These are phyloP conservation scores for Suhomyces xylopsoci DNA, from an alignment of 805 yeast genomes.

Conservation along the genomic window DNA sequence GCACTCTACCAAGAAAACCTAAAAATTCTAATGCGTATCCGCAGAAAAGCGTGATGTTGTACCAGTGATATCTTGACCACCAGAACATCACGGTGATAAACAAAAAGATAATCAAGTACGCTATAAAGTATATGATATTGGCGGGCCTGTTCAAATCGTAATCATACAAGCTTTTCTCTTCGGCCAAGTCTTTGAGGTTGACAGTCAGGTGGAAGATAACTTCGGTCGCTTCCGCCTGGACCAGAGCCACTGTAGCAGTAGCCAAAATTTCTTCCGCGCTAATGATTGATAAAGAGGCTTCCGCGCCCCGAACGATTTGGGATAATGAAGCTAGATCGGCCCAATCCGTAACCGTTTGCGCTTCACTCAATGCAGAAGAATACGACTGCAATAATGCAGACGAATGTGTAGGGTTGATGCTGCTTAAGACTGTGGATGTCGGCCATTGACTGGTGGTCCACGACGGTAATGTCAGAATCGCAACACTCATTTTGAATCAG, in stretches of 20 bases:
- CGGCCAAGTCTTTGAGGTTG: conserved; percentile 27
- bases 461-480: neutral
- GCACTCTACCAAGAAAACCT: conserved; percentile 39
- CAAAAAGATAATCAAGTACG: conserved; percentile 23
- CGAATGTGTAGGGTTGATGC: conserved; percentile 23
- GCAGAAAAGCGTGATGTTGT: conserved; percentile 33
- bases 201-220: conserved; percentile 32
- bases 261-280: conserved; percentile 35
- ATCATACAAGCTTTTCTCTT: conserved; percentile 27
- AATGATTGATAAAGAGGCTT: conserved; percentile 34
- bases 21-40: conserved; percentile 35
- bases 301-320: conserved; percentile 28
- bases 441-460: conserved; percentile 28
- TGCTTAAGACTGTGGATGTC: conserved; percentile 26
- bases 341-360: conserved; percentile 19
- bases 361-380: conserved; percentile 16
- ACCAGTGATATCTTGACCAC: conserved; percentile 39
- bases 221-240: conserved; percentile 28
- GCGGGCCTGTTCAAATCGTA: conserved; percentile 25
- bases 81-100: conserved; percentile 25
- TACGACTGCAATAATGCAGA: conserved; percentile 17
- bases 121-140: conserved; percentile 28
- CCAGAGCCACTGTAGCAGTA: conserved; percentile 32
- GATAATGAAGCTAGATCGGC: conserved; percentile 21
- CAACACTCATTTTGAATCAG: neutral